A percentile compares a stretch with the other conserved stretches of the same genome.
Evolutionary conservation across 768 basidiomycete species (phyloP).

Genomic region (Serendipita vermifera): DNA sequence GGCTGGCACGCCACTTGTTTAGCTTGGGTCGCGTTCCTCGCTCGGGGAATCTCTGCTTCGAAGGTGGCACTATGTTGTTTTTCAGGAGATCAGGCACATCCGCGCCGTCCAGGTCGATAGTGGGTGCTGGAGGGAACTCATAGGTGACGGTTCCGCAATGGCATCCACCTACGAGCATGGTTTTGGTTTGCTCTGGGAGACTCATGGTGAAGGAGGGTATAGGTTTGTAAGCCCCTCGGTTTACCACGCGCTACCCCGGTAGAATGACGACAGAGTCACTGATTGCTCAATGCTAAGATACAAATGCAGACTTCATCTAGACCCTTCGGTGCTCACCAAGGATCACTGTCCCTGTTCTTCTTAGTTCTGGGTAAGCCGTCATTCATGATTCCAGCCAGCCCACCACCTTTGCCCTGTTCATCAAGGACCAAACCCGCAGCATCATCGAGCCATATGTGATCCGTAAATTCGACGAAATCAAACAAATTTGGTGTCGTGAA

Average conservation of each 20-base stretch:
- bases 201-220: too few species aligned
- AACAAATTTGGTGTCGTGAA: constrained; percentile 5
- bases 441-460: constrained; percentile 5
- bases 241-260: too few species aligned
- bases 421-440: background rate
- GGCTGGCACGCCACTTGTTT: background rate
- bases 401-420: constrained; percentile 1
- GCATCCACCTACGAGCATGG: background rate
- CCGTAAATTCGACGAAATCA: background rate
- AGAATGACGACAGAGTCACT: too few species aligned
- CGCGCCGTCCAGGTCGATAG: background rate
- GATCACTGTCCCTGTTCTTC: background rate
- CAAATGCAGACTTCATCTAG: too few species aligned
- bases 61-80: background rate
- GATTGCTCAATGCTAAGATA: too few species aligned
- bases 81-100: background rate
- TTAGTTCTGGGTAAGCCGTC: background rate
- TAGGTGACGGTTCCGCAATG: constrained; percentile 1
- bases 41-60: background rate
- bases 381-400: background rate
- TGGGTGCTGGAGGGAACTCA: background rate
- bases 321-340: too few species aligned
- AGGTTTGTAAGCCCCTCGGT: too few species aligned
- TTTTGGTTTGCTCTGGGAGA: too few species aligned
- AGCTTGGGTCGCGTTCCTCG: background rate